Percentiles rank a stretch among this genome's conserved stretches.
Conservation (phyloP, 176 grass and related monocot genomes). For the Olyra latifolia region DNA sequence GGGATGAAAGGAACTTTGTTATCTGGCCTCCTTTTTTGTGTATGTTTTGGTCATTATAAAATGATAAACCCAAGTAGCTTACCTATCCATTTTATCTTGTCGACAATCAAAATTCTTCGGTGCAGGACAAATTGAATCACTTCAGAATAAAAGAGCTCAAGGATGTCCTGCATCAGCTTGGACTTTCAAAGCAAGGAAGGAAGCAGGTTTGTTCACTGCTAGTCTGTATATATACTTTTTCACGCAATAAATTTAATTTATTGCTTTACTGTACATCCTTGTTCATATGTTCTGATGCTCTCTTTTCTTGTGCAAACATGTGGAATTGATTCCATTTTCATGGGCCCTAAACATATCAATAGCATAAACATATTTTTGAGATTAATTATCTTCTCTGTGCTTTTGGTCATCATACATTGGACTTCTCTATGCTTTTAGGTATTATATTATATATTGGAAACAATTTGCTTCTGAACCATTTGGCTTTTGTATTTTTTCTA, state of each 20-base stretch:
- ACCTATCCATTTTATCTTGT: neutral
- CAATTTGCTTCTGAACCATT: conserved; percentile 15
- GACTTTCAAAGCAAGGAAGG: conserved; percentile 70
- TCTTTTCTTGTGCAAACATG: neutral
- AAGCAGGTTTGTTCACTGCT: conserved; percentile 70
- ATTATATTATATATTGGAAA: neutral
- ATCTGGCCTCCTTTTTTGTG: neutral
- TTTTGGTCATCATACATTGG: too few relatives aligned
- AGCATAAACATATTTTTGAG: neutral
- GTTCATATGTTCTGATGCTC: neutral
- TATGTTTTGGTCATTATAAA: neutral
- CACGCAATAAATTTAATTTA: neutral
- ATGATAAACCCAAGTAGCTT: neutral
- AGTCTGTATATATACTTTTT: neutral
- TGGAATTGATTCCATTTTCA: neutral
- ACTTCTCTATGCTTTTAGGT: neutral
- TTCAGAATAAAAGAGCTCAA: conserved; percentile 94
- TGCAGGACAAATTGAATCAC: conserved; percentile 50
- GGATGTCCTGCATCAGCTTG: conserved; percentile 77
- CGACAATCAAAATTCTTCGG: neutral
- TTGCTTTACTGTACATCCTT: neutral
- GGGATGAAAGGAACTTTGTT: neutral
- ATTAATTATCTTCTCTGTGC: too few relatives aligned
- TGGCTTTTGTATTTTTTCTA: neutral
- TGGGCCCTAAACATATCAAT: neutral